Percentiles rank a stretch among this genome's conserved stretches.
phyloP scores from a whole-genome alignment of 805 yeast species.

The Cyberlindnera veronae region DNA sequence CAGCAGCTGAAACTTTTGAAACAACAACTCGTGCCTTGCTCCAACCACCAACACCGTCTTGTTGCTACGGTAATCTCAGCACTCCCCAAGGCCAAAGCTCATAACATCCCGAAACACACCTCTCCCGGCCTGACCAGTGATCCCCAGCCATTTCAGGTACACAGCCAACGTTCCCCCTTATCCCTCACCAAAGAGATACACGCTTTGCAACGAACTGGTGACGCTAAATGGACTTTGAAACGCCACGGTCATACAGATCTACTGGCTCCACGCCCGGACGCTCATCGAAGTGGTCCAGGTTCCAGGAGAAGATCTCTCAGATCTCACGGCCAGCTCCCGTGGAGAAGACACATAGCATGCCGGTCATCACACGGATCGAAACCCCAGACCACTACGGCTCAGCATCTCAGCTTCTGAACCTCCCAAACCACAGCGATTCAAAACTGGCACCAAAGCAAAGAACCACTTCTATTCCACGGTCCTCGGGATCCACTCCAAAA shows the following conservation, averaged over 20 bases:
- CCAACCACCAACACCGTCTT: no score
- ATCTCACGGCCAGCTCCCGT: constrained; percentile 6
- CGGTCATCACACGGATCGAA: constrained; percentile 3
- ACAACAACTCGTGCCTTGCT: no score
- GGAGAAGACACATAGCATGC: constrained; percentile 1
- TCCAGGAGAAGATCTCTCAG: constrained; percentile 22
- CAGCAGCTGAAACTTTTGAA: no score
- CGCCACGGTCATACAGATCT: constrained; percentile 1
- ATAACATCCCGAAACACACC: no score
- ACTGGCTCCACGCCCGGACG: constrained; percentile 3
- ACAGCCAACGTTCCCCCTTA: neutral
- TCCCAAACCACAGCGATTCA: constrained; percentile 3
- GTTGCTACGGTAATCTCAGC: no score
- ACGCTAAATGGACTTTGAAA: neutral
- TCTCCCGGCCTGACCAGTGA: no score
- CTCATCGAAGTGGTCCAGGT: constrained; percentile 24
- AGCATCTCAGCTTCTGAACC: neutral
- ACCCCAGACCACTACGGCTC: neutral
- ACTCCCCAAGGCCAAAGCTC: no score
- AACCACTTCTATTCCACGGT: constrained; percentile 22
- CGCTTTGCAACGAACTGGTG: no score
- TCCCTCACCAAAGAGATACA: no score
- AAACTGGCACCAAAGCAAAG: constrained; percentile 7
- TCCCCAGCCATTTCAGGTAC: no score
- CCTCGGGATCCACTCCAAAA: constrained; percentile 3